phyloP scores from a whole-genome alignment of 805 yeast genomes.

The Pichia nakasei region DNA sequence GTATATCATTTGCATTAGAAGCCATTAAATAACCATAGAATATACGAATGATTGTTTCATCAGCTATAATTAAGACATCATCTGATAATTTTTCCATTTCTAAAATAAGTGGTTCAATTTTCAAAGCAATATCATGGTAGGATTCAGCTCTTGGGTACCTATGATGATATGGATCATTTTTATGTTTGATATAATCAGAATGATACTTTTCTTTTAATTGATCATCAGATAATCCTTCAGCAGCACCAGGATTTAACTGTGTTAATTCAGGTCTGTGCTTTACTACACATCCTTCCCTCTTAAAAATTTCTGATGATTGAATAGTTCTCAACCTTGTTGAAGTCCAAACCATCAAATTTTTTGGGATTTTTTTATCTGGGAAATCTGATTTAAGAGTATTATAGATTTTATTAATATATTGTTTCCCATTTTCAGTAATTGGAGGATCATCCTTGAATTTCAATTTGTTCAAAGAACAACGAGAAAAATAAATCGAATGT shows the following conservation, averaged over 20 bases:
- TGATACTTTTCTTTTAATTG: conserved; percentile 58
- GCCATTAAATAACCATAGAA: conserved; percentile 95
- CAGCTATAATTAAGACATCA: conserved; percentile 85
- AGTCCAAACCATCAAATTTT: conserved; percentile 77
- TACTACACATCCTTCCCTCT: conserved; percentile 52
- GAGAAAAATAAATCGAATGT: conserved; percentile 89
- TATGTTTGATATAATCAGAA: conserved; percentile 55
- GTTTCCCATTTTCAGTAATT: conserved; percentile 62
- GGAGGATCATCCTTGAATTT: conserved; percentile 72
- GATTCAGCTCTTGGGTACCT: conserved; percentile 89
- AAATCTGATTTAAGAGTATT: conserved; percentile 39
- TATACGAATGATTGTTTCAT: conserved; percentile 82
- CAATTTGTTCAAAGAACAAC: conserved; percentile 56
- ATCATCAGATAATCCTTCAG: conserved; percentile 56
- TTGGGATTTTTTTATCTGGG: conserved; percentile 18
- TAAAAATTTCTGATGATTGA: conserved; percentile 67
- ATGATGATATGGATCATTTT: conserved; percentile 83
- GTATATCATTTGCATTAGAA: conserved; percentile 78
- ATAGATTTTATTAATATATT: conserved; percentile 58
- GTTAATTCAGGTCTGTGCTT: conserved; percentile 75
- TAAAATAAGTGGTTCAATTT: conserved; percentile 85
- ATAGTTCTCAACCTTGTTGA: conserved; percentile 81
- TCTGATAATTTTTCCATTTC: conserved; percentile 91
- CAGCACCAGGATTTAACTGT: conserved; percentile 83
- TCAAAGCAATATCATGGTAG: conserved; percentile 90